These are phyloP conservation scores for Fusarium subtropicale DNA, from an alignment of 2,329 filamentous ascomycete species.

Conservation along the genomic window DNA sequence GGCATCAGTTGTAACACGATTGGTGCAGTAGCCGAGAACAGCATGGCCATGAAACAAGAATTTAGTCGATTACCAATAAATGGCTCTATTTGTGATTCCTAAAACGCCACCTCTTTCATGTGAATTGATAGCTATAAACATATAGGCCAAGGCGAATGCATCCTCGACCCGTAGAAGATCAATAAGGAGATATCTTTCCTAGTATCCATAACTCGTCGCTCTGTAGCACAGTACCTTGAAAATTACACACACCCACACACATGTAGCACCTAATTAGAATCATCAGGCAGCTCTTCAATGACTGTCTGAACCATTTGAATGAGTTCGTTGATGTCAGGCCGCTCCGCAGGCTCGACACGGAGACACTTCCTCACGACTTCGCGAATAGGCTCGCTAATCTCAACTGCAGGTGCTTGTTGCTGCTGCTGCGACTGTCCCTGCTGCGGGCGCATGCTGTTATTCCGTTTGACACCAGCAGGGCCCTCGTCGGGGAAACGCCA, in stretches of 20 bases:
- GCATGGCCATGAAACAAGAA: slow-evolving; percentile 29
- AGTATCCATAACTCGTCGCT: slow-evolving; percentile 8
- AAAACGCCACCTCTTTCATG: slow-evolving; percentile 42
- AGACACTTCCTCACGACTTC: slow-evolving; percentile 90
- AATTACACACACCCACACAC: background rate
- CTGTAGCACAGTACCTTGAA: background rate
- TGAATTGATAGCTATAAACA: slow-evolving; percentile 23
- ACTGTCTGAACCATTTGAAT: slow-evolving; percentile 82
- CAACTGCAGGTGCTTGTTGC: slow-evolving; percentile 52
- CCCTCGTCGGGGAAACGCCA: slow-evolving; percentile 97
- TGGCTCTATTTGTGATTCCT: slow-evolving; percentile 42
- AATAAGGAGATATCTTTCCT: slow-evolving; percentile 30
- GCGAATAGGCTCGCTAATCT: slow-evolving; percentile 85
- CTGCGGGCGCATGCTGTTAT: slow-evolving; percentile 54
- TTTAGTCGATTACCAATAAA: slow-evolving; percentile 34
- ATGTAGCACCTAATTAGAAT: slow-evolving; percentile 38
- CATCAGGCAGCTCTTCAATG: slow-evolving; percentile 74
- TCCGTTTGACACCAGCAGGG: slow-evolving; percentile 64
- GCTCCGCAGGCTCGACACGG: slow-evolving; percentile 84
- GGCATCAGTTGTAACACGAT: background rate
- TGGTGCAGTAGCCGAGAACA: background rate
- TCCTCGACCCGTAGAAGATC: slow-evolving; percentile 10
- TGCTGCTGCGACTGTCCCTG: slow-evolving; percentile 49
- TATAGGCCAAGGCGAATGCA: background rate
- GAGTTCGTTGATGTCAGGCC: slow-evolving; percentile 87